phyloP scores from a whole-genome alignment of 169 alveolate genomes.

The Cryptosporidium parvum region DNA sequence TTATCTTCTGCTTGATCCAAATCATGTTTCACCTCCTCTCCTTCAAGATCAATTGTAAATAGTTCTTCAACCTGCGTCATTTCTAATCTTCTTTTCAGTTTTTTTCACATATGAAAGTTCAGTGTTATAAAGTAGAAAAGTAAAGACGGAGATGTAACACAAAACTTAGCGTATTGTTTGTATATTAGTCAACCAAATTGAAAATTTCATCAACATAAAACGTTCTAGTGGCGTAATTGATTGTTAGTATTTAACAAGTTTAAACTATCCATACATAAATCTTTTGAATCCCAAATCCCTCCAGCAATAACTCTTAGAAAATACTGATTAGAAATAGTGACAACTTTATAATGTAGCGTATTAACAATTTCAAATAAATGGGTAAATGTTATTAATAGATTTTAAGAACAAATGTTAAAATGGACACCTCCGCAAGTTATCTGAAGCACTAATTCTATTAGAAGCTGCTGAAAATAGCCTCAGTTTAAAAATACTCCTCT shows the following conservation, averaged over 20 bases:
- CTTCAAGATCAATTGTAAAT: slow-evolving; percentile 3
- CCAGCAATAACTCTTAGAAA: not conserved
- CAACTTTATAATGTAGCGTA: not conserved
- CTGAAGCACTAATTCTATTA: slow-evolving; percentile 19
- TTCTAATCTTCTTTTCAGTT: not conserved
- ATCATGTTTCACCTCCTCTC: not conserved
- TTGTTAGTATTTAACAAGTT: not conserved
- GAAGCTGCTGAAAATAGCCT: slow-evolving; percentile 24
- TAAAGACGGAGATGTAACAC: not conserved
- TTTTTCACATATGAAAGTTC: not conserved
- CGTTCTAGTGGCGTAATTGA: not conserved
- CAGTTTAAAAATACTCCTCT: slow-evolving; percentile 3
- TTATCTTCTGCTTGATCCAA: not conserved
- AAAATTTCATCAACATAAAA: not conserved
- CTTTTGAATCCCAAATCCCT: not conserved
- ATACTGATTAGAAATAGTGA: not conserved
- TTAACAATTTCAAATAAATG: not conserved
- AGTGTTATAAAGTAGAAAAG: no score
- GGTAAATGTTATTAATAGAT: not conserved
- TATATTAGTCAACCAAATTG: not conserved
- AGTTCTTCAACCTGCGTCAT: slow-evolving; percentile 17
- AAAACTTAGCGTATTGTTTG: not conserved
- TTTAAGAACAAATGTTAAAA: not conserved
- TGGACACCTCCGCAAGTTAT: not conserved
- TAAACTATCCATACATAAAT: not conserved